These are phyloP conservation scores for Phytophthora hybrid DNA, from an alignment of 352 stramenopile genomes.

Conservation along the genomic window DNA sequence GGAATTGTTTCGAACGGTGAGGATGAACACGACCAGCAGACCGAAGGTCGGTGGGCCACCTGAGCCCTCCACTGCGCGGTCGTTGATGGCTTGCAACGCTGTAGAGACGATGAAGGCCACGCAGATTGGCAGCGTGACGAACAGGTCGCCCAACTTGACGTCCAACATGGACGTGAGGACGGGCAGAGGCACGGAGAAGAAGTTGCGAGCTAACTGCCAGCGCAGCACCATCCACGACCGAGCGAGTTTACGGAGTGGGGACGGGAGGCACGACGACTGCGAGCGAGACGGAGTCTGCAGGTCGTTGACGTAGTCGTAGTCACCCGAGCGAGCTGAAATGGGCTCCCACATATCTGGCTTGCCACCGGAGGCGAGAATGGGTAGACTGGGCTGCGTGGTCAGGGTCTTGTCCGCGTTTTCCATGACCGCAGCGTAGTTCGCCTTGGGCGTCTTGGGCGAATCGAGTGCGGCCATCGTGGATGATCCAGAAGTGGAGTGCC, in stretches of 20 bases:
- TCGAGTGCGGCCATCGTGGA: slow-evolving; percentile 22
- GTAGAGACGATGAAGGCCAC: slow-evolving; percentile 31
- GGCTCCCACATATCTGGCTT: slow-evolving; percentile 29
- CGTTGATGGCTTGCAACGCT: slow-evolving; percentile 20
- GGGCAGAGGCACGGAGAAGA: slow-evolving; percentile 42
- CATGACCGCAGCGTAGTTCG: slow-evolving; percentile 20
- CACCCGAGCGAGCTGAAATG: slow-evolving; percentile 10
- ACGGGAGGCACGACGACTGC: slow-evolving; percentile 8
- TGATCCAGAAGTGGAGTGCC: slow-evolving; percentile 8
- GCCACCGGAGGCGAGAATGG: slow-evolving; percentile 20
- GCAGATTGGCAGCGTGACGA: slow-evolving; percentile 41
- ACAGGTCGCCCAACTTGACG: slow-evolving; percentile 48
- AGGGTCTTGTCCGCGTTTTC: slow-evolving; percentile 13
- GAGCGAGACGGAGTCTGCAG: slow-evolving; percentile 22
- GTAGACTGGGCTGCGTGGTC: slow-evolving; percentile 23
- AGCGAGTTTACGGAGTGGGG: slow-evolving; percentile 24
- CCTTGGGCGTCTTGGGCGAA: slow-evolving; percentile 28
- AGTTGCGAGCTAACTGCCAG: slow-evolving; percentile 32
- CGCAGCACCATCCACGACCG: slow-evolving; percentile 39
- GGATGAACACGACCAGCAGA: slow-evolving; percentile 49
- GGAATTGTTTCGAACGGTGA: slow-evolving; percentile 62
- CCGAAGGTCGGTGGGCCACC: slow-evolving; percentile 39
- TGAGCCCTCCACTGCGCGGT: slow-evolving; percentile 21
- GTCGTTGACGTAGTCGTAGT: slow-evolving; percentile 33
- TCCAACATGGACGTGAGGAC: slow-evolving; percentile 41